Percentiles rank a stretch among this genome's conserved stretches.
These are phyloP conservation scores for Yamagishiella unicocca DNA, from an alignment of 139 green algal species.

Conservation along the genomic window DNA sequence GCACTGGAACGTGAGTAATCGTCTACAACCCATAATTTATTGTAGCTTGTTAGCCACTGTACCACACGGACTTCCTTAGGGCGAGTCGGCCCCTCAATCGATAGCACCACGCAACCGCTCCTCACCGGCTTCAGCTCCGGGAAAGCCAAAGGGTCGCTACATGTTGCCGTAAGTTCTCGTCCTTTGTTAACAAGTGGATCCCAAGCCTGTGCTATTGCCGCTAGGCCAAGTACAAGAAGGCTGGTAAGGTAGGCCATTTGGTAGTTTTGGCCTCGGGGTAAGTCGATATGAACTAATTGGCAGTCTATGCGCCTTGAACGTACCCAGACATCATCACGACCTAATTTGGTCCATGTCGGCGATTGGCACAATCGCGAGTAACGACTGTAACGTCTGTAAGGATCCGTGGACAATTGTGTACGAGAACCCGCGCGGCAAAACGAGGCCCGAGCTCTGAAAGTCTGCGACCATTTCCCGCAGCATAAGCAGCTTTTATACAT, in stretches of 20 bases:
- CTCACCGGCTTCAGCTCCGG: conserved; percentile 1
- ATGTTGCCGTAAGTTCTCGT: background rate
- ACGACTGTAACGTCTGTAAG: no score
- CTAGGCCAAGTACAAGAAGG: background rate
- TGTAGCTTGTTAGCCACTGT: background rate
- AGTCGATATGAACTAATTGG: no score
- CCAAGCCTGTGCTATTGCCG: background rate
- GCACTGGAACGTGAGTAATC: conserved; percentile 40
- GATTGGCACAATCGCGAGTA: no score
- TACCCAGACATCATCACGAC: no score
- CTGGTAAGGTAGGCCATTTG: background rate
- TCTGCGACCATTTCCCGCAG: no score
- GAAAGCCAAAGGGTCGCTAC: background rate
- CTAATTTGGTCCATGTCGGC: no score
- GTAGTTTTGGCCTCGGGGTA: no score
- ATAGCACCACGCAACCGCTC: background rate
- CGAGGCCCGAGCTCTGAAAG: no score
- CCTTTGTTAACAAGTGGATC: background rate
- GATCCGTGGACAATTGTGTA: no score
- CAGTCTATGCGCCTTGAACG: no score
- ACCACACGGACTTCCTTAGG: background rate
- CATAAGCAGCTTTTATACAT: no score
- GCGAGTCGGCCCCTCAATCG: background rate
- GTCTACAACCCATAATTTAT: conserved; percentile 34
- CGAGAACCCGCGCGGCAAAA: no score